Evolutionary conservation across 192 early-diverging fungal species (phyloP), one percentile per base, ranked within the genome.

Genomic region (Kickxella alabastrina): DNA sequence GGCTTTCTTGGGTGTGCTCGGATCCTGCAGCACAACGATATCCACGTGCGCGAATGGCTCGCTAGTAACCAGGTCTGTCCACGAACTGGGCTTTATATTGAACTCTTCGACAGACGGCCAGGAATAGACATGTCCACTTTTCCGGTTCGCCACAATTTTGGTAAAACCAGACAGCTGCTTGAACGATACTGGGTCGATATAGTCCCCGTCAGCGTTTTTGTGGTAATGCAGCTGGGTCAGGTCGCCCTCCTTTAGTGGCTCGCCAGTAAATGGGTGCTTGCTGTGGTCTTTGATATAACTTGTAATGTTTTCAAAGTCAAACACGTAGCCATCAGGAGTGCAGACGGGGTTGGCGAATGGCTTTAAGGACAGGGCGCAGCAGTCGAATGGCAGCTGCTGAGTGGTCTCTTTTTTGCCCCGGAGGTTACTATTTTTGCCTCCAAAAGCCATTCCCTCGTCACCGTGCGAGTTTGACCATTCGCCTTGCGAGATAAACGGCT

Each of bases 111-210:
- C 73, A 0, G 93, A 87, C 26, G 92, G 89, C 59, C 77, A 92
- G 13, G 86, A 78, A 66, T 83, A 97, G 5, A 97, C 93, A 36
- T 98, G 87, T 22, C 93, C 93, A 21, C 87, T 86, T 7, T 87
- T 75, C 27, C 78, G 83, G 52, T 94, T 85, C 25, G 90, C 89
- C 0, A 90, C 91, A 58, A 98, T 95, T 26, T 91, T 87, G 2
- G 85, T 84, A 52, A 85, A 81, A 27, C 87, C 88, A 21, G 79
- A 85, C 52, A 98, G 92, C 10, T 84, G 87, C 57, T 89, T 89
- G 48, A 90, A 90, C 6, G 95, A 92, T 38, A 95, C 84, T 4
- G 95, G 95, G 60, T 92, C 93, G 43, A 88, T 78, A 45, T 85
- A 93, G 24, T 88, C 81, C 26, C 81, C 93, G 42, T 87, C 80